Percentiles rank a stretch among this genome's conserved stretches.
These are phyloP conservation scores for Rhizopogon vulgaris DNA, from an alignment of 768 basidiomycete genomes.

Conservation along the genomic window DNA sequence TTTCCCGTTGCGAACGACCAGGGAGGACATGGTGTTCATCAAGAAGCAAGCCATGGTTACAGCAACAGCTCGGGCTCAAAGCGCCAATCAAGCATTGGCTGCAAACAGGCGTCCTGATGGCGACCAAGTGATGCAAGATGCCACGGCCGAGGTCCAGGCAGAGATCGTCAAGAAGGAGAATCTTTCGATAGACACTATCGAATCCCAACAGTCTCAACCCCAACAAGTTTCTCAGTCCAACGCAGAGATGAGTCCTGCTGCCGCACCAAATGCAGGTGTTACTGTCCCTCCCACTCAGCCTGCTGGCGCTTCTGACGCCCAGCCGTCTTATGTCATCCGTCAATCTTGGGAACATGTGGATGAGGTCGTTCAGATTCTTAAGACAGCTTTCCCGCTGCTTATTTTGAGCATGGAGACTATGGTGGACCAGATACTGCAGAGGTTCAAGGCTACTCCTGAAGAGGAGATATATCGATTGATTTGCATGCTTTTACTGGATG, in stretches of 20 bases:
- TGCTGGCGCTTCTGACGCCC: constrained; percentile 12
- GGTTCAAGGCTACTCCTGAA: constrained; percentile 85
- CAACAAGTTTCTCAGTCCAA: background rate
- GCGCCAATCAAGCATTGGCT: constrained; percentile 26
- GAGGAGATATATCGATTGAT: constrained; percentile 93
- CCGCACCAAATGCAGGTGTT: constrained; percentile 10
- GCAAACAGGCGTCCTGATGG: constrained; percentile 23
- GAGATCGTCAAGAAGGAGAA: constrained; percentile 22
- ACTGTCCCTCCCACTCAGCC: constrained; percentile 5
- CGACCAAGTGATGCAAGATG: constrained; percentile 25
- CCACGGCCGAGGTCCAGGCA: constrained; percentile 19
- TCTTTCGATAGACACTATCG: constrained; percentile 14
- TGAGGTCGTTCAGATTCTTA: constrained; percentile 87
- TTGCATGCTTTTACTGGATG: constrained; percentile 83
- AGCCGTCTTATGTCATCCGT: constrained; percentile 34
- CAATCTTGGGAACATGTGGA: constrained; percentile 90
- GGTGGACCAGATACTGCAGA: constrained; percentile 86
- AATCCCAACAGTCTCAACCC: constrained; percentile 15
- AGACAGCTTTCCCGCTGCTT: constrained; percentile 92
- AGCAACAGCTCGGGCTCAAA: constrained; percentile 26
- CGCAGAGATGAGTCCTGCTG: constrained; percentile 8
- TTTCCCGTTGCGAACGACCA: constrained; percentile 85
- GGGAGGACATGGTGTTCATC: constrained; percentile 56
- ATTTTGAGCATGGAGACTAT: constrained; percentile 95
- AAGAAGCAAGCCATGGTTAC: constrained; percentile 36